Percentiles rank a stretch among this genome's conserved stretches.
Conservation (phyloP, 345 rosid genomes). For the Laguncularia racemosa region DNA sequence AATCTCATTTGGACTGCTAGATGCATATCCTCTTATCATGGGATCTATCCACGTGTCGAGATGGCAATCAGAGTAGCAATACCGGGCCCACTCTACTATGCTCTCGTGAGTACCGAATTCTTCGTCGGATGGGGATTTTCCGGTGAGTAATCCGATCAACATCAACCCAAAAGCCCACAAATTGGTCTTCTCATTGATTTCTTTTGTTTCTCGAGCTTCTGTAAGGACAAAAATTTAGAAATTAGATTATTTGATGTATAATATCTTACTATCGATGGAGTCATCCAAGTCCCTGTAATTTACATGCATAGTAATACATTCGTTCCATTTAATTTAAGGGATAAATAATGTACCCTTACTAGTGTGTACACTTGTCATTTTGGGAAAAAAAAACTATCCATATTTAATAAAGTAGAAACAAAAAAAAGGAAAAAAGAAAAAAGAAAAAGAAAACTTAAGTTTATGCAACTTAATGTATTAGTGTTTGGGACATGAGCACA, state of each 20-base stretch:
- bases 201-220: constrained; percentile 57
- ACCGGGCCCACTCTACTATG: constrained; percentile 65
- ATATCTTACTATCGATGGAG: too few species aligned
- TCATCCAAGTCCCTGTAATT: too few species aligned
- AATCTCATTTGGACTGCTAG: constrained; percentile 27
- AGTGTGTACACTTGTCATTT: too few species aligned
- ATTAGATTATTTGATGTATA: neutral
- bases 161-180: constrained; percentile 61
- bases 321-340: neutral
- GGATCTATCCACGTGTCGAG: constrained; percentile 66
- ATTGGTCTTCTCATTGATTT: constrained; percentile 51
- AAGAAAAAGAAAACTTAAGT: too few species aligned
- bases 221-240: neutral
- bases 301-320: neutral
- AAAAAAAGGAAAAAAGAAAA: too few species aligned
- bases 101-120: constrained; percentile 47
- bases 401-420: too few species aligned
- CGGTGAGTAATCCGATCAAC: constrained; percentile 61
- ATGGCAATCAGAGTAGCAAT: constrained; percentile 68
- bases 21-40: constrained; percentile 21
- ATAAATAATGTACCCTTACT: neutral
- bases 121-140: constrained; percentile 45
- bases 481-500: too few species aligned
- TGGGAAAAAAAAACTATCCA: too few species aligned
- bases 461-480: too few species aligned